A percentile compares a stretch with the other conserved stretches of the same genome.
phyloP scores from a whole-genome alignment of 768 basidiomycete species.

The Phanerochaete carnosa region DNA sequence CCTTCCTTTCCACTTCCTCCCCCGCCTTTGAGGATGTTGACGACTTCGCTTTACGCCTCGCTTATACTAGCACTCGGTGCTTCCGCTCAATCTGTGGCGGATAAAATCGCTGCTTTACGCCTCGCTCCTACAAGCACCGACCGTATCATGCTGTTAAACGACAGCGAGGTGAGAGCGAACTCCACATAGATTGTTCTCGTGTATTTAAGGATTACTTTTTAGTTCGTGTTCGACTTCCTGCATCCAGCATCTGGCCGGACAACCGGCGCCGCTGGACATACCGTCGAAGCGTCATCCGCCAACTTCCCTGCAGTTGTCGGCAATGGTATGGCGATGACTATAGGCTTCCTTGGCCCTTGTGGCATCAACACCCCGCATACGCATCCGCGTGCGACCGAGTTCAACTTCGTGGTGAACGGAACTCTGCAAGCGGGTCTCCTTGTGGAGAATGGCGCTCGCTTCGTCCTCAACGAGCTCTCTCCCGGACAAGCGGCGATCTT shows the following conservation, averaged over 20 bases:
- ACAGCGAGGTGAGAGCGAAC: slow-evolving; percentile 4
- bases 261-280: slow-evolving; percentile 22
- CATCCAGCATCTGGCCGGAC: not conserved
- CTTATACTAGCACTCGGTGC: not conserved
- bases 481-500: slow-evolving; percentile 23
- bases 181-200: not conserved
- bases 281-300: slow-evolving; percentile 18
- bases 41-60: not conserved
- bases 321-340: slow-evolving; percentile 23
- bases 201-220: not conserved
- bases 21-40: not conserved
- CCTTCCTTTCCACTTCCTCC: not conserved
- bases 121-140: slow-evolving; percentile 8
- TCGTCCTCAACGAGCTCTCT: slow-evolving; percentile 22
- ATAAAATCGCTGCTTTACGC: slow-evolving; percentile 5
- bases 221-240: slow-evolving; percentile 10
- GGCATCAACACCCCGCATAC: slow-evolving; percentile 33
- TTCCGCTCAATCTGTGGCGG: slow-evolving; percentile 4
- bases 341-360: slow-evolving; percentile 29
- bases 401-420: slow-evolving; percentile 28
- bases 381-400: slow-evolving; percentile 33
- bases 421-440: slow-evolving; percentile 23
- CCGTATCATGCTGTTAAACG: slow-evolving; percentile 11
- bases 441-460: slow-evolving; percentile 28
- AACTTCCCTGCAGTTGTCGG: slow-evolving; percentile 27